Evolutionary conservation across 805 yeast genomes (phyloP), one percentile per base, ranked within the genome.

Genomic region (Candida railenensis): DNA sequence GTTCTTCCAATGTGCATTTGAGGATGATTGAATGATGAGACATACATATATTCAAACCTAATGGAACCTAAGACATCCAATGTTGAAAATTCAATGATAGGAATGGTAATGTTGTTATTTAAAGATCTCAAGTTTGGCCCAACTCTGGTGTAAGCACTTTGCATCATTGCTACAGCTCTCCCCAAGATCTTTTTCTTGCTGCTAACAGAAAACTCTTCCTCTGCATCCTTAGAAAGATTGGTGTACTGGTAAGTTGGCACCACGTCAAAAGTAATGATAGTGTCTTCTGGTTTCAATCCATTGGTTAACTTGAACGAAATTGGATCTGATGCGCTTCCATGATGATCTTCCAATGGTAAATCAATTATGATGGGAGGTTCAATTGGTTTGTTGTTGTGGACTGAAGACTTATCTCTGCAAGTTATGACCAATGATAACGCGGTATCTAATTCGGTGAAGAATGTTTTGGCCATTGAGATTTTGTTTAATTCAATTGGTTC

Each of bases 401-500:
- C 22, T 8, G 39, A 25, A 4, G 38, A 20, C 47, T 58, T 61
- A 47, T 63, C 56, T 43, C 65, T 60, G 53, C 76, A 71, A 3
- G 75, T 67, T 20, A 91, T 77, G 8, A 82, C 81, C 38, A 91
- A 69, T 0, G 96, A 85, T 34, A 91, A 76, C 0, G 96, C 96
- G 2, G 96, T 89, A 55, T 91, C 97, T 34, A 90, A 73, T 60
- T 88, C 94, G 0, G 96, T 87, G n/a, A 83, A 77, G 48, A 84
- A 87, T 2, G 84, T 83, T 56, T 84, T 85, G 1, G 90, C 77
- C 44, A 85, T 69, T 4, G 95, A 89, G n/a, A 87, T 87, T 33
- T 81, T 74, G 51, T 85, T 85, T 46, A 89, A 74, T 40, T 82
- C 80, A 9, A 91, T 76, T 0, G 92, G 87, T 5, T 76, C 74